Base-by-base conservation (phyloP, 164 flowering plant species). In the Chimonanthus salicifolius region DNA sequence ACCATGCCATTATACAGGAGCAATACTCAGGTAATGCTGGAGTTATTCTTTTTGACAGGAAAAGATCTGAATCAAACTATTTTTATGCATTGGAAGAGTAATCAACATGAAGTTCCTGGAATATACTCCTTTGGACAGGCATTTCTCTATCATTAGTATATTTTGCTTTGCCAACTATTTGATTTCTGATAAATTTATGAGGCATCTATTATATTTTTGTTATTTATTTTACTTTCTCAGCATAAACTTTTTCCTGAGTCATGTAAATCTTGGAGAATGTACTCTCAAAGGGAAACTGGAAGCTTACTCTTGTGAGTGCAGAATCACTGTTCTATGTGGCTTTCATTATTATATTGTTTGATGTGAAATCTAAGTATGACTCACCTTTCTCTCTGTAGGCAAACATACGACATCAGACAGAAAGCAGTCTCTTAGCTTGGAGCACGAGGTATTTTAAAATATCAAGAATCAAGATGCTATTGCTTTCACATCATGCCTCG, bases 331-430 rank as follows among this genome's bases (percentile, higher is more conserved):
- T 46, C 58, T 70, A 20, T 64, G 51, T 43, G 33, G 33, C 33
- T 33, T 16, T 50, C 68, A 4, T 68, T 33, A 33, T 33, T 63
- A 3, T 72, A 15, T 18, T 72, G 10, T 9, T 66, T 5, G 15
- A 16, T 44, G 7, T 46, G 16, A 13, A 69, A 63, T 21, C 44
- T 3, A 47, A 49, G 10, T 50, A 45, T 68, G 72, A 20, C 5
- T 51, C 69, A 72, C 5, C 33, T 44, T 67, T 74, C 18, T 72
- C 20, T 74, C 77, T 77, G 21, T 71, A 95, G 99, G 99, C 82
- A 95, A 95, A 83, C 98, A 91, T 73, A 85, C 97, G 0, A 91
- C 92, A 79, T 74, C 87, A 3, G 99, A 94, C 85, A 94, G 85
- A 74, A 94, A 86, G 80, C 74, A 92, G 47, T 95, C 99, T 47